Evolutionary conservation across 2,329 filamentous ascomycete species (phyloP).

Genomic region (Colletotrichum lini): DNA sequence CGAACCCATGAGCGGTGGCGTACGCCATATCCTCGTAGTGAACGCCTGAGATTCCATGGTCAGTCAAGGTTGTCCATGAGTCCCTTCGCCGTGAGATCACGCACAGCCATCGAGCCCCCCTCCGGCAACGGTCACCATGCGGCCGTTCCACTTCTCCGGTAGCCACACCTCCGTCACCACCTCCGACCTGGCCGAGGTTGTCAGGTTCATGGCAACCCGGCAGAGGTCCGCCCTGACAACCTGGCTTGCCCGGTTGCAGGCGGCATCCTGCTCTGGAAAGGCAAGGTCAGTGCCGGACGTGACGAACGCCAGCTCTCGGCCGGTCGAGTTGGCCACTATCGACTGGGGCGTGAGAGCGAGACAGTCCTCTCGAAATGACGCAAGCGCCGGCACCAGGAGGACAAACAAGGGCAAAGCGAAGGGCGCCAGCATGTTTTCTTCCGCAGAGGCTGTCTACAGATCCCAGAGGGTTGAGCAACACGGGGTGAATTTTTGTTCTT

Average conservation of each 20-base stretch:
- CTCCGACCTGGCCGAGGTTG: constrained; percentile 55
- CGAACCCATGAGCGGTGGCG: constrained; percentile 59
- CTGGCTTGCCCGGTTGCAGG: constrained; percentile 48
- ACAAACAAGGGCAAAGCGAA: not conserved
- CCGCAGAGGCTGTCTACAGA: not conserved
- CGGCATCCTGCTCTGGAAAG: constrained; percentile 50
- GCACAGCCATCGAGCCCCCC: constrained; percentile 63
- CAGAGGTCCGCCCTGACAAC: constrained; percentile 45
- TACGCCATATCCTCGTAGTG: constrained; percentile 64
- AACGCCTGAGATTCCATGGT: constrained; percentile 48
- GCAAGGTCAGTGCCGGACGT: constrained; percentile 51
- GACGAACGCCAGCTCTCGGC: constrained; percentile 35
- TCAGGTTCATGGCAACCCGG: constrained; percentile 47
- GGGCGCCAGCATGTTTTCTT: not conserved
- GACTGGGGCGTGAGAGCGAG: constrained; percentile 22
- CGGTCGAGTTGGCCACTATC: constrained; percentile 46
- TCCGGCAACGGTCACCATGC: constrained; percentile 64
- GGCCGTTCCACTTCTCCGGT: constrained; percentile 59
- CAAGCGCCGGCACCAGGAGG: not conserved
- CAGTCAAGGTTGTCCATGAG: too few species aligned
- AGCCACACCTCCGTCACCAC: constrained; percentile 64
- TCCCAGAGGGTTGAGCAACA: too few species aligned
- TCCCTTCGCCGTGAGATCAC: not conserved
- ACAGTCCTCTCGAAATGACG: constrained; percentile 27
- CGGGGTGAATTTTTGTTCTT: too few species aligned